Percentiles rank a stretch among this genome's conserved stretches.
Conservation (phyloP, 805 yeast species). For the Sporopachydermia lactativora region DNA sequence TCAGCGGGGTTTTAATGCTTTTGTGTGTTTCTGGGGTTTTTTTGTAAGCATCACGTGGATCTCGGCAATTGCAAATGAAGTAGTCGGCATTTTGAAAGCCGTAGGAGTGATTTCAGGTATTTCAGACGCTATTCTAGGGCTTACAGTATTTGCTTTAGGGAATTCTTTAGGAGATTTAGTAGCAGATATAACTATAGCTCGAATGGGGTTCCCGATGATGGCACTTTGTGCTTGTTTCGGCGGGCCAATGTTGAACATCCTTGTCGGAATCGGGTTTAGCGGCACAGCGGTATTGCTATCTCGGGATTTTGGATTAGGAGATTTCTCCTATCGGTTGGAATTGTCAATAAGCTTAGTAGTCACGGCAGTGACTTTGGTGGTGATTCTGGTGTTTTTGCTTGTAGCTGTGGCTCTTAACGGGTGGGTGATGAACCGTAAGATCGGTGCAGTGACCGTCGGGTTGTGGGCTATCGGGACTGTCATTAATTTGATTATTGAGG, state of each 20-base stretch:
- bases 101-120: slow-evolving; percentile 45
- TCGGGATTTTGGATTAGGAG: slow-evolving; percentile 8
- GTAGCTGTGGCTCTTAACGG: slow-evolving; percentile 25
- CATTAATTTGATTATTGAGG: slow-evolving; percentile 14
- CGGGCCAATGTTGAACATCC: slow-evolving; percentile 67
- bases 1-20: not conserved
- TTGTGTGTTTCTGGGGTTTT: slow-evolving; percentile 36
- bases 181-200: slow-evolving; percentile 68
- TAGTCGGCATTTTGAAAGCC: slow-evolving; percentile 48
- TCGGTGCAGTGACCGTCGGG: slow-evolving; percentile 26
- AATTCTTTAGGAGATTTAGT: slow-evolving; percentile 86
- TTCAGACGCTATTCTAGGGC: slow-evolving; percentile 71
- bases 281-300: slow-evolving; percentile 34
- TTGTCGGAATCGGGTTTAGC: slow-evolving; percentile 71
- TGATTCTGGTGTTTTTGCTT: slow-evolving; percentile 24
- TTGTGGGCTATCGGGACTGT: slow-evolving; percentile 29
- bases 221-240: slow-evolving; percentile 96
- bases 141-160: slow-evolving; percentile 77
- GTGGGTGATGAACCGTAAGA: slow-evolving; percentile 26
- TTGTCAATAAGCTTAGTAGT: slow-evolving; percentile 26
- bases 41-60: slow-evolving; percentile 53
- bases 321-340: slow-evolving; percentile 14
- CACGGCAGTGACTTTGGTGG: slow-evolving; percentile 26
- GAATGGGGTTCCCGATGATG: slow-evolving; percentile 73
- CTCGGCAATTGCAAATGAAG: slow-evolving; percentile 52